phyloP scores from a whole-genome alignment of 164 flowering plant species.

The Stephania yunnanensis region DNA sequence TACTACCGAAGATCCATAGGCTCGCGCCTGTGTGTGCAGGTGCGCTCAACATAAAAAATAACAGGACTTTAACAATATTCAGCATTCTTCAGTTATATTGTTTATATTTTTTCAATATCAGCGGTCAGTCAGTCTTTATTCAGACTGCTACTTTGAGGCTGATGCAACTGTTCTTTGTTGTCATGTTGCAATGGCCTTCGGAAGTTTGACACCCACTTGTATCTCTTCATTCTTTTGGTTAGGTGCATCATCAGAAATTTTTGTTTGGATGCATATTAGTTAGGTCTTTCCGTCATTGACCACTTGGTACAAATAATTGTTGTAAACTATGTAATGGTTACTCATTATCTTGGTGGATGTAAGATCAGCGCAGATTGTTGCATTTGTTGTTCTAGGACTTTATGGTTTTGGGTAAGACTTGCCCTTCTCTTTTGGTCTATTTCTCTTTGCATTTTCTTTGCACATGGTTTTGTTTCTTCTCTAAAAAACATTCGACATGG shows the following conservation, averaged over 20 bases:
- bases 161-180: background rate
- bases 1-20: background rate
- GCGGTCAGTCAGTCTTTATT: no score
- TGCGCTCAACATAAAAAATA: background rate
- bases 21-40: background rate
- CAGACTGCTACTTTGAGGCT: background rate
- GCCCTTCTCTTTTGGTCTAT: background rate
- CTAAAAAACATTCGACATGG: background rate
- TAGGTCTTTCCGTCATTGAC: no score
- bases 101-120: no score
- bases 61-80: no score
- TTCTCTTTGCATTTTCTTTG: background rate
- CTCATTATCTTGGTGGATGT: no score
- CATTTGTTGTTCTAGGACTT: no score
- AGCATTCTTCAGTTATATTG: no score
- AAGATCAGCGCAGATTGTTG: no score
- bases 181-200: background rate
- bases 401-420: background rate
- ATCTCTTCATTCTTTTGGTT: background rate
- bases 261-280: background rate
- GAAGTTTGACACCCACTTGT: background rate
- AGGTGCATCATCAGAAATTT: background rate
- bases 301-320: no score
- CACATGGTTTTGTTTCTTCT: background rate
- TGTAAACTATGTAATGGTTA: no score